Evolutionary conservation across 2,329 filamentous ascomycete species (phyloP), one percentile per base, ranked within the genome.

Genomic region (Xylaria sp.): DNA sequence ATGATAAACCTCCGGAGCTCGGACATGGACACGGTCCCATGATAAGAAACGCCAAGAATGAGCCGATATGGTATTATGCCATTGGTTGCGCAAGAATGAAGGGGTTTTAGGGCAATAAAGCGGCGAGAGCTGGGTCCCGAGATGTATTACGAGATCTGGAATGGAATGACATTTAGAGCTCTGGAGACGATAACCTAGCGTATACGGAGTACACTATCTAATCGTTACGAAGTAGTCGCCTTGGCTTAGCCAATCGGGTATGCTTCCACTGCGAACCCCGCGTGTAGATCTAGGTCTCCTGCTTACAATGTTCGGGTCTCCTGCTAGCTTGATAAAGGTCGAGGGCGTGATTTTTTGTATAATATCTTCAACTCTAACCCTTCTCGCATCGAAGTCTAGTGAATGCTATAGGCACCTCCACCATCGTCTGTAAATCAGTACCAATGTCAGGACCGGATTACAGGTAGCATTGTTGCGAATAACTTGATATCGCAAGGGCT

Each of bases 161-260:
- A 69, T 72, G 70, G 74, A 37, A 37, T 37, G 34, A 37, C 34
- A 37, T 9, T 37, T 75, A 74, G 70, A 68, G n/a, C 69, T 70
- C 10, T 71, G 72, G 72, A 73, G 71, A 62, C 65, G 61, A 61
- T 64, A 64, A 44, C 52, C 65, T 74, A 73, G 73, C 71, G 72
- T 72, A 71, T 69, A 69, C 25, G 2, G 28, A 28, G 7, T 25
- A 12, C 46, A 23, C 28, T 52, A 60, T 69, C 61, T 63, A 34
- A 65, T 50, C 54, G 55, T 52, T 63, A 48, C 57, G 62, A 32
- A 34, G 12, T 59, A 39, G 37, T 51, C 37, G 37, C 58, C 66
- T 70, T 69, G 58, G 28, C 66, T 69, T 41, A 65, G 62, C 66
- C 60, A 68, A 68, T 68, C 56, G 61, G 54, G 48, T 20, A 51